These are phyloP conservation scores for Amanita inopinata DNA, from an alignment of 768 basidiomycete genomes.

Conservation along the genomic window DNA sequence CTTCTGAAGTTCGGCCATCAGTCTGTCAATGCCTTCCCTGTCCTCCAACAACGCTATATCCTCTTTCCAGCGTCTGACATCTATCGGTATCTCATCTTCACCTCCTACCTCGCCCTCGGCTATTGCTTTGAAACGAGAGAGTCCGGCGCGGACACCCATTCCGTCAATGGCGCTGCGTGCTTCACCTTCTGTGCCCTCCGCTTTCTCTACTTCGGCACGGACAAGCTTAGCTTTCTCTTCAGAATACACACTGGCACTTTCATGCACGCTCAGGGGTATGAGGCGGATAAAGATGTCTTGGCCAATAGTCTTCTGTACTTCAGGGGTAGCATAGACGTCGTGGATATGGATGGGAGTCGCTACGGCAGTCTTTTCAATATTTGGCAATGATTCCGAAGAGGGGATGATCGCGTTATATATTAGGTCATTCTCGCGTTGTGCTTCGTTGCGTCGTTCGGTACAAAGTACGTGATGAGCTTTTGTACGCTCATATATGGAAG, in stretches of 20 bases:
- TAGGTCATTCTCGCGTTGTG: slow-evolving; percentile 87
- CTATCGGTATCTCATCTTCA: slow-evolving; percentile 58
- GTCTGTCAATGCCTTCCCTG: slow-evolving; percentile 52
- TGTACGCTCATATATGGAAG: slow-evolving; percentile 71
- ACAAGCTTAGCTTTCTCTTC: slow-evolving; percentile 97
- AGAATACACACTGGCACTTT: slow-evolving; percentile 92
- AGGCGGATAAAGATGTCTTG: slow-evolving; percentile 82
- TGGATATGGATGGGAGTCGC: slow-evolving; percentile 88
- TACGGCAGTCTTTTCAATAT: slow-evolving; percentile 73
- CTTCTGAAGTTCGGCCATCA: slow-evolving; percentile 47
- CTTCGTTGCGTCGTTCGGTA: slow-evolving; percentile 64
- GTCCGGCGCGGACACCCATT: slow-evolving; percentile 65
- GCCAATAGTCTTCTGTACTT: slow-evolving; percentile 93
- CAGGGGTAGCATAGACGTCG: slow-evolving; percentile 82
- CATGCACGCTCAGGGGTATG: slow-evolving; percentile 89
- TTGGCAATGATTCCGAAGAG: slow-evolving; percentile 64
- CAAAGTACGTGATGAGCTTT: slow-evolving; percentile 76
- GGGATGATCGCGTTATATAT: slow-evolving; percentile 93
- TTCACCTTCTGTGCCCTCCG: slow-evolving; percentile 77
- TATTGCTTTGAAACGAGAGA: slow-evolving; percentile 62
- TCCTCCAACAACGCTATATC: slow-evolving; percentile 66
- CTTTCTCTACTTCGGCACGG: slow-evolving; percentile 79
- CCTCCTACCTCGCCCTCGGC: slow-evolving; percentile 54
- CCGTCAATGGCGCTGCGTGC: slow-evolving; percentile 70
- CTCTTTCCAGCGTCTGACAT: slow-evolving; percentile 64